Conservation (phyloP, 257 asterid genomes). For the Solanum dulcamara region DNA sequence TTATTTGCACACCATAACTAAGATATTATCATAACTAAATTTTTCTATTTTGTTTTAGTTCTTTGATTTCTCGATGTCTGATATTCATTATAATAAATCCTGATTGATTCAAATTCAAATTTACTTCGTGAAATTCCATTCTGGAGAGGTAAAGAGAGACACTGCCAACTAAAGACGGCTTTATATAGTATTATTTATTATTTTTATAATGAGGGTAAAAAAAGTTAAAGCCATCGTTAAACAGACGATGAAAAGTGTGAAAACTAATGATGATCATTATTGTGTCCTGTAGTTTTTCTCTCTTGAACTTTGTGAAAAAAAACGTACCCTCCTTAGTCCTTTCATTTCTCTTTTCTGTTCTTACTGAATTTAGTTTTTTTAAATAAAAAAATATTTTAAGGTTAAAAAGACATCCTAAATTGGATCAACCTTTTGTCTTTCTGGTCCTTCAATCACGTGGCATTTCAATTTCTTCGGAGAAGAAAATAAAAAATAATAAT, state of each 20-base stretch:
- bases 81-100: too few species aligned
- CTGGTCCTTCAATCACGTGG: neutral
- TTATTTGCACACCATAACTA: too few species aligned
- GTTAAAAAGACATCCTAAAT: constrained; percentile 5
- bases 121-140: too few species aligned
- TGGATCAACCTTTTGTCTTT: neutral
- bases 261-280: neutral
- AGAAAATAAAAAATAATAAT: neutral
- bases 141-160: too few species aligned
- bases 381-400: too few species aligned
- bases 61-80: too few species aligned
- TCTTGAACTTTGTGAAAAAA: neutral
- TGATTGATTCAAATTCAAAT: too few species aligned
- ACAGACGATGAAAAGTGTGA: constrained; percentile 3
- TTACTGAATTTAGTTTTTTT: neutral
- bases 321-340: neutral
- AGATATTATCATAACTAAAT: too few species aligned
- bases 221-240: neutral
- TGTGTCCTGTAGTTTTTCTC: neutral
- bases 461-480: neutral
- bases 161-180: too few species aligned
- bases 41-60: too few species aligned
- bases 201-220: neutral
- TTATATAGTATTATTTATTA: too few species aligned
- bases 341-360: neutral